Conservation (phyloP, 2,329 filamentous ascomycete species). For the Botrytis byssoidea region DNA sequence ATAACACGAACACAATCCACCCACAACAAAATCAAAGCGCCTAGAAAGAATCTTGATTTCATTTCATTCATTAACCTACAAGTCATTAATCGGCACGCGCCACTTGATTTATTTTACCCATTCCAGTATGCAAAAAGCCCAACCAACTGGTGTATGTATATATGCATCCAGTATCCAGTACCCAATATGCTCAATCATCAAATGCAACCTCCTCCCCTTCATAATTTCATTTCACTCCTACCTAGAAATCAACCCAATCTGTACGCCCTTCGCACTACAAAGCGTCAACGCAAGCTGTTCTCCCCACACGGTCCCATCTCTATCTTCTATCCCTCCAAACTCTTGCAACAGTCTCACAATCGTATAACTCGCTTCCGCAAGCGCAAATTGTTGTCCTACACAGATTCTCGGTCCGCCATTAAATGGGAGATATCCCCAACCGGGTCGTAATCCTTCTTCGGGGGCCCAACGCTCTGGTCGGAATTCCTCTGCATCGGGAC, state of each 20-base stretch:
- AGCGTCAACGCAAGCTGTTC: slow-evolving; percentile 28
- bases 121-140: background rate
- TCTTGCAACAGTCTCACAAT: slow-evolving; percentile 40
- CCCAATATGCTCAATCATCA: background rate
- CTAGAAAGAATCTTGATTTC: no score
- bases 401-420: slow-evolving; percentile 42
- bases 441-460: slow-evolving; percentile 32
- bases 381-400: slow-evolving; percentile 41
- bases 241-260: slow-evolving; percentile 36
- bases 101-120: background rate
- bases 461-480: slow-evolving; percentile 45
- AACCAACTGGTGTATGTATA: background rate
- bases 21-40: background rate
- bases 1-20: rapidly evolving
- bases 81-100: background rate
- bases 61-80: background rate
- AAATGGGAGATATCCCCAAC: slow-evolving; percentile 51
- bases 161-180: background rate
- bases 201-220: background rate
- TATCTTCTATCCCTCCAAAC: slow-evolving; percentile 36
- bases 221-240: slow-evolving; percentile 34
- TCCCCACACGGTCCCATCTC: slow-evolving; percentile 27
- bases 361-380: slow-evolving; percentile 40
- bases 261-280: slow-evolving; percentile 25
- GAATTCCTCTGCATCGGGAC: slow-evolving; percentile 42